Evolutionary conservation across 2,329 filamentous ascomycete species (phyloP), one percentile per base, ranked within the genome.

Genomic region (Ascochyta pisi): DNA sequence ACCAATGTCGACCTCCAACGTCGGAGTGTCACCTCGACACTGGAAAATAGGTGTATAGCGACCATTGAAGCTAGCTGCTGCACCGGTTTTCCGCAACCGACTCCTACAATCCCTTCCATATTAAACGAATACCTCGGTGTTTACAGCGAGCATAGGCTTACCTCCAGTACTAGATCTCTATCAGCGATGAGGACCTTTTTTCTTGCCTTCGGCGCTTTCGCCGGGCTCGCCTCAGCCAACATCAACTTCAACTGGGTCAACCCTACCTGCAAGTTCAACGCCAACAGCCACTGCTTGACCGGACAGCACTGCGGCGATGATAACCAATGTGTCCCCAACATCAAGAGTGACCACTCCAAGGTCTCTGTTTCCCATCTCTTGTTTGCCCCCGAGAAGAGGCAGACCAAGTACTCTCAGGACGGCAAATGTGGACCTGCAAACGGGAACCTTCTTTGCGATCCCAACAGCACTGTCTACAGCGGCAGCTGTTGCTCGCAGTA

Each of bases 161-260:
- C 61, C 39, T 19, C 3, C 19, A 40, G 16, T 37, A 16, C 35
- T 42, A 66, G 62, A 51, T 57, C 46, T 50, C 35, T 8, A 45
- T 45, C 38, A 52, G 65, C 24, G 24, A 75, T 76, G 73, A 73
- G 60, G 65, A 51, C 67, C 34, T 53, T 70, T 16, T 51, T 72
- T 31, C 43, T 73, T 51, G 63, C 65, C 40, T 55, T 72, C 51
- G 68, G 65, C 63, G 68, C 64, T 45, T 64, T 78, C 52, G 74
- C 70, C 49, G 72, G 72, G 47, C 58, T 76, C 15, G 69, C 72
- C 19, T 69, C 70, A 6, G 81, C 79, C 50, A 83, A 83, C 65
- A 82, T 83, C 67, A 76, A 79, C 57, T 81, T 82, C 67, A 67
- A 70, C 34, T 77, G 77, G 71, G 77, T 81, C 8, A 74, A 79